Percentiles rank a stretch among this genome's conserved stretches.
These are phyloP conservation scores for Whalleya microplaca DNA, from an alignment of 2,329 filamentous ascomycete genomes.

Conservation along the genomic window DNA sequence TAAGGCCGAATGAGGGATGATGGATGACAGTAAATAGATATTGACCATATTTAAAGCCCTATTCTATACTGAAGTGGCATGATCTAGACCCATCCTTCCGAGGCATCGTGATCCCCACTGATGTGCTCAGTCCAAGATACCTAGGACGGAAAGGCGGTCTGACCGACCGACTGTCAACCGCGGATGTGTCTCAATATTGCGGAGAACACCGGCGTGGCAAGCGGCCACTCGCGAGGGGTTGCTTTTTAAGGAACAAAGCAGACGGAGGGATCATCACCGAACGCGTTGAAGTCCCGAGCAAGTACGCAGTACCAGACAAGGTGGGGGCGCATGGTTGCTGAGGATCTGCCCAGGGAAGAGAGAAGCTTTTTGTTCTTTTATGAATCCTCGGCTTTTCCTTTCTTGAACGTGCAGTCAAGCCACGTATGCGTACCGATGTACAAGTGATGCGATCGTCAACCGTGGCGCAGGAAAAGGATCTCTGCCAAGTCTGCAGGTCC, in stretches of 20 bases:
- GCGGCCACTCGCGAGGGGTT: background rate
- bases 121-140: background rate
- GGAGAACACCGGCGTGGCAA: background rate
- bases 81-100: no score
- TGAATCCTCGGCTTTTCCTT: background rate
- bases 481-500: background rate
- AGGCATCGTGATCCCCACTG: background rate
- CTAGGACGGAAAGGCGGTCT: background rate
- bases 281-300: background rate
- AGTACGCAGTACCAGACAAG: background rate
- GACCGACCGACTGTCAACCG: no score
- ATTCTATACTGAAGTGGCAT: no score
- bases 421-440: no score
- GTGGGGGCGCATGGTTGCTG: background rate
- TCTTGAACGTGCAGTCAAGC: background rate
- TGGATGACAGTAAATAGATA: no score
- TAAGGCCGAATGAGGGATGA: no score
- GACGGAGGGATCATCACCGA: background rate
- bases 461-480: background rate
- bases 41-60: no score
- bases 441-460: background rate
- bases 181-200: background rate
- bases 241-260: background rate
- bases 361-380: background rate
- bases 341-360: background rate